Base-by-base conservation (phyloP, 768 basidiomycete genomes). In the Lactarius sp. region DNA sequence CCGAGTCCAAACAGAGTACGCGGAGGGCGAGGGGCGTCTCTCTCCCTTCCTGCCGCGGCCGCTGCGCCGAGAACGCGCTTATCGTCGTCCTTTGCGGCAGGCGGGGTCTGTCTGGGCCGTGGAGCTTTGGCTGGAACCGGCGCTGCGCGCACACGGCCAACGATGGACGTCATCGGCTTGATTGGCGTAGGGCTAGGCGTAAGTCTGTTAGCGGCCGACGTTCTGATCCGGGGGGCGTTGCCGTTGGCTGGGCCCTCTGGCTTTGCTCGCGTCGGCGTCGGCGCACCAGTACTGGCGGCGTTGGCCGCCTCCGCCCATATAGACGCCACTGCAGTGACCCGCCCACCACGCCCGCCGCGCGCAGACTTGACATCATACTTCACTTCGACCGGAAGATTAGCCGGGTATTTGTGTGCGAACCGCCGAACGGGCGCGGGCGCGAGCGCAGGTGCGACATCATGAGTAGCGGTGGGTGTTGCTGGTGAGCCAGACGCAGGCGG, bases 331-430 rank as follows among this genome's bases (percentile, higher is more conserved):
- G 88, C 78, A 3, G 88, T 78, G 16, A 92, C 90, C 58, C 81
- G 80, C 13, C 90, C 91, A 2, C 91, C 90, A 49, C 81, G 77
- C 2, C 91, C 90, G 4, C 91, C 89, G 27, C 90, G 81, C 4
- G 88, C 89, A 42, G 88, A 91, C 13, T 86, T 83, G 31, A 90
- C 73, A 69, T 92, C 84, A 69, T 91, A 90, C 62, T 84, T 80
- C 57, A 84, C 86, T 0, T 81, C 76, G 64, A 84, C 81, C 3
- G 68, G 62, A 22, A 73, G 72, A 46, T 73, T 69, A 56, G 64
- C 14, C 2, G 60, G 50, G 33, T 49, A 50, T 22, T 22, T 13
- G 6, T 39, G 41, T 22, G 59, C 39, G 46, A 50, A 34, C 16
- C 10, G 44, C 34, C 22, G 33, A 57, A 50, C 34, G 61, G 54